Evolutionary conservation across 306 rosid genomes (phyloP), one percentile per base, ranked within the genome.

Genomic region (Begonia loranthoides): DNA sequence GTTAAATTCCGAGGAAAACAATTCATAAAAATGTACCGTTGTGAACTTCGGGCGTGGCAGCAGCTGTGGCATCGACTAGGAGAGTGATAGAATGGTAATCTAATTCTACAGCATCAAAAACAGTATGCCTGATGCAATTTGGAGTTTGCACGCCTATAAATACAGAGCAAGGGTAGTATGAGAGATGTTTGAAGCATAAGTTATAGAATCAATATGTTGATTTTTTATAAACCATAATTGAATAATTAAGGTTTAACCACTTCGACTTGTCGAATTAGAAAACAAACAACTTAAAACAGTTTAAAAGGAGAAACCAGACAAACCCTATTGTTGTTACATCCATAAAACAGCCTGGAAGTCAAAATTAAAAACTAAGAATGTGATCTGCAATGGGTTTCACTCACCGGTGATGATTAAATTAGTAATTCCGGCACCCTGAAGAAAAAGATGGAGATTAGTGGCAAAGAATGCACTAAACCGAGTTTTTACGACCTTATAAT

Each of bases 41-140:
- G 34, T 89, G 97, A 41, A 76, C 55, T 9, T 79, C 84, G 21
- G 83, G 75, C 14, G 94, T 73, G 24, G 95, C 94, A 10, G 97
- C 97, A 44, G 87, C 97, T 3, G 97, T 79, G 50, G 97, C 94
- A 60, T 90, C 97, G 67, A 68, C 45, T 70, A 89, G 66, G 21
- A 85, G 75, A 41, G 84, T 76, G 34, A 89, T 77, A 41, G 79
- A 72, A 45, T 57, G 75, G 71, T 85, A 89, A 63, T 89, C 90
- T 71, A 85, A 66, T 61, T 80, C 87, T 49, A 85, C 87, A 19
- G 87, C 97, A 65, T 89, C 97, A 66, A 51, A 82, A 44, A 82
- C 92, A 52, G 95, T 90, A 73, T 85, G 95, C 62, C 97, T 69
- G 55, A 90, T 85, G 57, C 97, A 90, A 67, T 90, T 90, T 38